phyloP scores from a whole-genome alignment of 2,329 filamentous ascomycete genomes.

The Penicillium sp. region DNA sequence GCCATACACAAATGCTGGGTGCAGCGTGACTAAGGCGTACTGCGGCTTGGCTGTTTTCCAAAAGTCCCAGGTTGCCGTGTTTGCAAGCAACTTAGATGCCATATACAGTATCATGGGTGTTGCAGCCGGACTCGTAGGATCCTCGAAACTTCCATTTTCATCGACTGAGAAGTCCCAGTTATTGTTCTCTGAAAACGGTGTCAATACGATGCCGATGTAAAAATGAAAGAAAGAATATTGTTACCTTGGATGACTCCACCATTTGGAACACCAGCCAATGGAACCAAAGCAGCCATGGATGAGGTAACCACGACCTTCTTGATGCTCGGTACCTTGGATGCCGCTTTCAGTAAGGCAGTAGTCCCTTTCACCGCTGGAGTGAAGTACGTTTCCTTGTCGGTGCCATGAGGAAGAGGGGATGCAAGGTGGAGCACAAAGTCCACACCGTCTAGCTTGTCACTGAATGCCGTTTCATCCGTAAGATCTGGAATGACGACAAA shows the following conservation, averaged over 20 bases:
- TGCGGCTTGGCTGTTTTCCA: slow-evolving; percentile 13
- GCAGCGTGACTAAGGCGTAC: slow-evolving; percentile 22
- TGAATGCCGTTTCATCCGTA: slow-evolving; percentile 6
- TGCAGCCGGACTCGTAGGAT: neutral
- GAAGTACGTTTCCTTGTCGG: slow-evolving; percentile 9
- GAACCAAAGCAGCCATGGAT: neutral
- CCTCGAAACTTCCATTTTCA: neutral
- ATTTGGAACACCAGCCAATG: neutral
- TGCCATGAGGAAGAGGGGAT: slow-evolving; percentile 21
- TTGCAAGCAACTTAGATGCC: slow-evolving; percentile 27
- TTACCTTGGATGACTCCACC: neutral
- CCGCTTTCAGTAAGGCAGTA: neutral
- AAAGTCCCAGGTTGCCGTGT: slow-evolving; percentile 24
- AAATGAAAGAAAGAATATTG: neutral
- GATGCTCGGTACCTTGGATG: neutral
- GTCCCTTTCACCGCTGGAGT: neutral
- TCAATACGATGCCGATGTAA: neutral
- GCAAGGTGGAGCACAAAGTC: slow-evolving; percentile 29
- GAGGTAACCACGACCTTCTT: neutral
- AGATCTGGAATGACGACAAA: neutral
- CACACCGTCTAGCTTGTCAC: slow-evolving; percentile 18
- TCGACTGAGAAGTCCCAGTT: neutral
- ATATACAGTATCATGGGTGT: slow-evolving; percentile 22
- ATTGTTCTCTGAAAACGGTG: neutral
- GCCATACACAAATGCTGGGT: neutral